Conservation (phyloP, 116 monocot species). For the Zostera marina region DNA sequence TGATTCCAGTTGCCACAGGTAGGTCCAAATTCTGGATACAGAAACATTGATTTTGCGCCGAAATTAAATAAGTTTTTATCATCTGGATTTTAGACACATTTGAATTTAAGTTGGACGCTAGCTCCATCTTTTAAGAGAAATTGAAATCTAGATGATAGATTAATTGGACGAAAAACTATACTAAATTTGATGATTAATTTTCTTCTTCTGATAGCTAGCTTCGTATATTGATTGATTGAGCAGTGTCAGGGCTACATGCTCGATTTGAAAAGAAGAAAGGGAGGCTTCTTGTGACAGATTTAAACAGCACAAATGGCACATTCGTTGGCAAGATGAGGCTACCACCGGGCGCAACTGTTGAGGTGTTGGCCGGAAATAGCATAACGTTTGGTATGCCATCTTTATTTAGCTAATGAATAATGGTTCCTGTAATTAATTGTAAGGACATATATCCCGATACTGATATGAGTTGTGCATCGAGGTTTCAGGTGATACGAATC, state of each 20-base stretch:
- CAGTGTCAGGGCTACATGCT: conserved; percentile 69
- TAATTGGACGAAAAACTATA: neutral
- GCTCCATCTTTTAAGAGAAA: too few species aligned
- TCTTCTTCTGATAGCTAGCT: neutral
- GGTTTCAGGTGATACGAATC: conserved; percentile 3
- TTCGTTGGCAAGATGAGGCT: conserved; percentile 39
- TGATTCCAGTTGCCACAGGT: conserved; percentile 81
- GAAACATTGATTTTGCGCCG: neutral
- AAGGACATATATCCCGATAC: neutral
- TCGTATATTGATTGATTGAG: too few species aligned
- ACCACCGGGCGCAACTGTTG: conserved; percentile 27
- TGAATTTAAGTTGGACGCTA: too few species aligned
- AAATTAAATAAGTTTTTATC: neutral
- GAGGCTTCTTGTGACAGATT: conserved; percentile 41
- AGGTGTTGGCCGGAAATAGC: conserved; percentile 33
- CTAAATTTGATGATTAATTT: neutral
- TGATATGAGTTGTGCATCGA: neutral
- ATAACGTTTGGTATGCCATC: conserved; percentile 41
- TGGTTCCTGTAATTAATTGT: neutral
- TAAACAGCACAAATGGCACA: conserved; percentile 78
- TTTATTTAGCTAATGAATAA: neutral
- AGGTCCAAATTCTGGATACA: neutral
- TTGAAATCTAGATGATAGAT: too few species aligned
- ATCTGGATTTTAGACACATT: neutral
- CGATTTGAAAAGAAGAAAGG: conserved; percentile 57